Evolutionary conservation across 2,329 filamentous ascomycete species (phyloP), one percentile per base, ranked within the genome.

Genomic region (Microcyclospora pomicola): DNA sequence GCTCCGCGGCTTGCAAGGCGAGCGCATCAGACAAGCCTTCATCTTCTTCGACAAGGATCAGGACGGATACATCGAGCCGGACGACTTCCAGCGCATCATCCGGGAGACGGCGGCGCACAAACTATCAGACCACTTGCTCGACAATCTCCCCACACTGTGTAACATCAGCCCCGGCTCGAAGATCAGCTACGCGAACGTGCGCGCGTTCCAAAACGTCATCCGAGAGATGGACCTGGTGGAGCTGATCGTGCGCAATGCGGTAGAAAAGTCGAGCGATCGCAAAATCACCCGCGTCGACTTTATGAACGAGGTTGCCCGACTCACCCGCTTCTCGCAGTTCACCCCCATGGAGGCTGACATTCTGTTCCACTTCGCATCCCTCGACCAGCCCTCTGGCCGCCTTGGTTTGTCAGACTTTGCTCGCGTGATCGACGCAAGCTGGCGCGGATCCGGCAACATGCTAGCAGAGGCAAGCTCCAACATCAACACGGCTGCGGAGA

Each of bases 291-390:
- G 86, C 37, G 74, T 85, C 32, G 91, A 96, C 55, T 98, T 98
- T 64, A 66, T 96, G 45, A 88, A 94, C 61, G 87, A 95, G 66
- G 88, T 91, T 9, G 80, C 88, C 33, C 80, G 80, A 47, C 78
- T 91, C 54, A 93, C 88, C 15, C 80, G 91, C 46, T 98, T 95
- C 68, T 92, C 87, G 10, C 75, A 92, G 28, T 95, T 96, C 64
- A 96, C 91, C 0, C 91, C 91, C 10, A 95, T 96, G 86, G 91
- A 98, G 63, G 87, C 88, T 31, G 91, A 98, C 56, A 94, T 98
- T 45, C 75, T 98, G 31, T 98, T 98, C 71, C 91, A 96, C 66
- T 98, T 98, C 61, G 91, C 91, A 43, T 84, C 87, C 44, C 71
- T 96, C 38, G 85, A 95, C 56, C 80, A 91, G 52, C 82, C 85